Evolutionary conservation across 164 flowering plant species (phyloP).

Genomic region (Platanus orientalis): DNA sequence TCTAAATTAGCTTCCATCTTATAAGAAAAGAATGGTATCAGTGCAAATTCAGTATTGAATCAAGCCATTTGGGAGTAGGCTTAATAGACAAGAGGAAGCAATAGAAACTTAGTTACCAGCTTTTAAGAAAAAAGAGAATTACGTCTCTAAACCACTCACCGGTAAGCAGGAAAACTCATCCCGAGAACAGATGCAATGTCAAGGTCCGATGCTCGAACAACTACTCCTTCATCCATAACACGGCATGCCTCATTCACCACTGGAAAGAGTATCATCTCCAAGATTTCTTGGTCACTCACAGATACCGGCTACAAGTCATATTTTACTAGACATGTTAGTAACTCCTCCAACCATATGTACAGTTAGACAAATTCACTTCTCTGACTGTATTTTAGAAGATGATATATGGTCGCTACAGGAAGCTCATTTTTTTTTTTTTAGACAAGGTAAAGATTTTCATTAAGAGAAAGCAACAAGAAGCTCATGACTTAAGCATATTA

Average conservation of each 20-base stretch:
- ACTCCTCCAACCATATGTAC: neutral
- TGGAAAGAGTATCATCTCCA: conserved; percentile 93
- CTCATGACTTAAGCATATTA: neutral
- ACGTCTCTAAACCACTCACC: conserved; percentile 38
- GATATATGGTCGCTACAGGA: too few species aligned
- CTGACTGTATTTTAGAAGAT: neutral
- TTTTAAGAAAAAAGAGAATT: neutral
- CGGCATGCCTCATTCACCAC: conserved; percentile 97
- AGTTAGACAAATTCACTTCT: too few species aligned
- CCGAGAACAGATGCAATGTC: conserved; percentile 89
- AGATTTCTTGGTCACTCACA: conserved; percentile 70
- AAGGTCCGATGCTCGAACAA: conserved; percentile 89
- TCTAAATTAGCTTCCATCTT: neutral
- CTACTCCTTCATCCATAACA: conserved; percentile 78
- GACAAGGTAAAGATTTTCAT: too few species aligned
- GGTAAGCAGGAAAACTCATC: conserved; percentile 92
- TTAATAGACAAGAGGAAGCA: too few species aligned
- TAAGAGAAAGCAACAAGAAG: too few species aligned
- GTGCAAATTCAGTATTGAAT: neutral
- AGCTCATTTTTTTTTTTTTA: too few species aligned
- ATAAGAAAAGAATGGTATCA: neutral
- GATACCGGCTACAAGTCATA: conserved; percentile 58
- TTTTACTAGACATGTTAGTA: neutral
- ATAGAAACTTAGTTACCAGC: too few species aligned
- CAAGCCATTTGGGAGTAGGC: neutral